phyloP scores from a whole-genome alignment of 1,284 basidiomycete genomes.

The Wolfiporia cocos region DNA sequence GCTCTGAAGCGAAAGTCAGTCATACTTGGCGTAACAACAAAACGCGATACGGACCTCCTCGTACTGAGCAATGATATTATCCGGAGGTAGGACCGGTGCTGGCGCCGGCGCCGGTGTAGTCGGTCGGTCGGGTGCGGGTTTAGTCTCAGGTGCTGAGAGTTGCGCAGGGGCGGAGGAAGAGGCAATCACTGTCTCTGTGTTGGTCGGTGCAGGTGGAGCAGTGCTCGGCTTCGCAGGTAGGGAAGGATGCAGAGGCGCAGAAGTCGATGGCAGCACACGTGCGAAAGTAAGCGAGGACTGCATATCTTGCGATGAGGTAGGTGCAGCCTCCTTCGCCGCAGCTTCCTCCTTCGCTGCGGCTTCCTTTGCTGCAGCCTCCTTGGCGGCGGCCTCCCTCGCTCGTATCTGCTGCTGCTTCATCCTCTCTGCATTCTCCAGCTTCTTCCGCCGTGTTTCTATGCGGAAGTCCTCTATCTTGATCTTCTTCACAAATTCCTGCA shows the following conservation, averaged over 20 bases:
- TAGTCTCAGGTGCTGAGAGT: conserved; percentile 23
- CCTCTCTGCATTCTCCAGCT: conserved; percentile 41
- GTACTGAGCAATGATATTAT: conserved; percentile 47
- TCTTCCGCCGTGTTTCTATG: conserved; percentile 55
- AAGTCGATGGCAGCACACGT: conserved; percentile 8
- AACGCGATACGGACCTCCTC: conserved; percentile 48
- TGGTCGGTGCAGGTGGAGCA: conserved; percentile 14
- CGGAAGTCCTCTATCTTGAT: conserved; percentile 59
- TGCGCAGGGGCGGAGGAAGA: conserved; percentile 15
- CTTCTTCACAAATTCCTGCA: conserved; percentile 67
- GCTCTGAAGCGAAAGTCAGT: conserved; percentile 36
- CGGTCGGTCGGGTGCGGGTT: conserved; percentile 14
- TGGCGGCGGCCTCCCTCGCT: conserved; percentile 29
- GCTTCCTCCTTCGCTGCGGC: conserved; percentile 13
- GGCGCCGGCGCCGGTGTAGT: conserved; percentile 17
- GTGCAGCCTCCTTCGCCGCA: conserved; percentile 16
- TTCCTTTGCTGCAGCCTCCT: conserved; percentile 24
- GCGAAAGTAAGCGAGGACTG: not conserved
- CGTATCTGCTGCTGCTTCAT: conserved; percentile 37
- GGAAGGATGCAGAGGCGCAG: conserved; percentile 55
- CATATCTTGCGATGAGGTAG: conserved; percentile 11
- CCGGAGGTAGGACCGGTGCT: conserved; percentile 25
- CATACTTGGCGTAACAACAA: no score
- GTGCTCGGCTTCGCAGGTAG: conserved; percentile 48
- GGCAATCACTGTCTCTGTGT: conserved; percentile 11